A percentile compares a stretch with the other conserved stretches of the same genome.
phyloP scores from a whole-genome alignment of 306 rosid genomes.

The Malus orientalis region DNA sequence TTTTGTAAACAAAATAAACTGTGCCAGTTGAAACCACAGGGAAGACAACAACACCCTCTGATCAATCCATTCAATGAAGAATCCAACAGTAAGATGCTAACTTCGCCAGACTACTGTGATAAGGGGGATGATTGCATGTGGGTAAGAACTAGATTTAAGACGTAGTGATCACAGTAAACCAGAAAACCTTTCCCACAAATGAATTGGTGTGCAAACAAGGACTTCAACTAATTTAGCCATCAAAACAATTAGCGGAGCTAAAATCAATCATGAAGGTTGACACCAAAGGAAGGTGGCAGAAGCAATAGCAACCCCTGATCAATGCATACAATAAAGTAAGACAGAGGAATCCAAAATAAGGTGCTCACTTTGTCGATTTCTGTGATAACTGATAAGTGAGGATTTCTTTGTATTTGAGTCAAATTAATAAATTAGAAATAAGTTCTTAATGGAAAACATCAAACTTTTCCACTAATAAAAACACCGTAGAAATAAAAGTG shows the following conservation, averaged over 20 bases:
- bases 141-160: background rate
- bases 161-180: background rate
- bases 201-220: background rate
- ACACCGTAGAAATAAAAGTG: background rate
- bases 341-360: background rate
- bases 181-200: background rate
- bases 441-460: background rate
- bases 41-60: background rate
- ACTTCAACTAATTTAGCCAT: background rate
- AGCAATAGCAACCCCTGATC: background rate
- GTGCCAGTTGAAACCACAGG: constrained; percentile 9
- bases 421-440: background rate
- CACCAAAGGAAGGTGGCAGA: background rate
- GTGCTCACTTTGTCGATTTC: background rate
- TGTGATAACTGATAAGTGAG: background rate
- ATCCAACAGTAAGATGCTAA: background rate
- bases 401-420: background rate
- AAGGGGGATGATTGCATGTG: background rate
- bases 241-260: background rate
- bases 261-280: background rate
- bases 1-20: background rate
- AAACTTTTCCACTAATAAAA: background rate
- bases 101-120: background rate
- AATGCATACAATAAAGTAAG: background rate
- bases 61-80: background rate